phyloP scores from a whole-genome alignment of 768 basidiomycete species.

The Rhodocollybia butyracea region DNA sequence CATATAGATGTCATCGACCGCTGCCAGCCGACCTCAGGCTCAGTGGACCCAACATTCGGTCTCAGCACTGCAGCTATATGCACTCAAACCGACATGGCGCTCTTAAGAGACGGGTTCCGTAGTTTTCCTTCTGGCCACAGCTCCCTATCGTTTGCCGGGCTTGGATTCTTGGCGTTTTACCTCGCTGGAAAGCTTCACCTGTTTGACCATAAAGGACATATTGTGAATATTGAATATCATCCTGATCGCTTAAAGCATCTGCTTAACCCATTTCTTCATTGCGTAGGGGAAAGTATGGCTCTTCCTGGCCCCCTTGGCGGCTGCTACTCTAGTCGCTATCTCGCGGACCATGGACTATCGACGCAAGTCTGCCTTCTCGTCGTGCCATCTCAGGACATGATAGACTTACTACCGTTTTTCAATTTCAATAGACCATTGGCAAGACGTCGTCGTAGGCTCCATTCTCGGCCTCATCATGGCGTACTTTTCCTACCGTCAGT shows the following conservation, averaged over 20 bases:
- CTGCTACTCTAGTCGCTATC: conserved; percentile 75
- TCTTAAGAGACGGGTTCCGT: conserved; percentile 81
- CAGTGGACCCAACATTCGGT: conserved; percentile 67
- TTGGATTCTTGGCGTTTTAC: conserved; percentile 87
- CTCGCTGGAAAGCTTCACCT: conserved; percentile 90
- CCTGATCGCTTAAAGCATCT: neutral
- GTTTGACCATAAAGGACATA: conserved; percentile 77
- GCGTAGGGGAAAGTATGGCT: conserved; percentile 79
- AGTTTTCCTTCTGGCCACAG: conserved; percentile 89
- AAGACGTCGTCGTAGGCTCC: conserved; percentile 82
- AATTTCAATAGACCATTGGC: conserved; percentile 74
- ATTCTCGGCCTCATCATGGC: conserved; percentile 69
- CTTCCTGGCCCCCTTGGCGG: conserved; percentile 70
- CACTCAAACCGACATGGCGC: conserved; percentile 56
- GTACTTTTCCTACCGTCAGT: conserved; percentile 79
- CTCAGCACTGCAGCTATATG: conserved; percentile 78
- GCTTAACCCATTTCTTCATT: neutral
- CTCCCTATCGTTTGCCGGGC: conserved; percentile 87
- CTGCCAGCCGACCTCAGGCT: conserved; percentile 66
- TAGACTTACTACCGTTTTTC: neutral
- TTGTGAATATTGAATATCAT: conserved; percentile 35
- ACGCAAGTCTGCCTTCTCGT: conserved; percentile 36
- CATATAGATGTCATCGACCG: conserved; percentile 58
- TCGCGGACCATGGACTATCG: conserved; percentile 91
- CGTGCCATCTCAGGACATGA: neutral